Evolutionary conservation across 2,329 filamentous ascomycete species (phyloP).

Genomic region (Herpotrichia juniperi): DNA sequence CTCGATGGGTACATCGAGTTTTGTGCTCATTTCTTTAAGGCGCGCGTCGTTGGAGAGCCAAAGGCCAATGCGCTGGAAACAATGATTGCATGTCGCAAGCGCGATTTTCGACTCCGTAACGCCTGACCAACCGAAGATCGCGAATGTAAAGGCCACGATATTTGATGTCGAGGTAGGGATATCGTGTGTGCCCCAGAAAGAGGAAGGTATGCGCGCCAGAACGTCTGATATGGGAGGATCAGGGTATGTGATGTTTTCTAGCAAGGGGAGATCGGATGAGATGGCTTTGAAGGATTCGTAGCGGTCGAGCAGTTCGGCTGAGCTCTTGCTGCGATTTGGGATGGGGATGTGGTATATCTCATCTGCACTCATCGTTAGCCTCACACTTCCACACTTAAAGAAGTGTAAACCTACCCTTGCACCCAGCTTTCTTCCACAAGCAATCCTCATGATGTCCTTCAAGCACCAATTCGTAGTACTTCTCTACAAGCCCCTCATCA

Average conservation of each 20-base stretch:
- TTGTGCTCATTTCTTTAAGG: constrained; percentile 41
- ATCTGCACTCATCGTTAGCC: constrained; percentile 46
- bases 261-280: constrained; percentile 36
- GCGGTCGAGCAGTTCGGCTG: constrained; percentile 45
- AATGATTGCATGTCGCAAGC: constrained; percentile 81
- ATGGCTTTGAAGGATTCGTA: constrained; percentile 47
- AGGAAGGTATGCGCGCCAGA: constrained; percentile 27
- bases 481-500: constrained; percentile 72
- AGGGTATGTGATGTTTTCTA: constrained; percentile 41
- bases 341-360: constrained; percentile 67
- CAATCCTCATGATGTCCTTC: constrained; percentile 80
- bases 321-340: constrained; percentile 43
- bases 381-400: constrained; percentile 9
- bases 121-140: constrained; percentile 58
- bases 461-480: constrained; percentile 75
- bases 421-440: constrained; percentile 85
- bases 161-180: constrained; percentile 27
- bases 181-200: constrained; percentile 26
- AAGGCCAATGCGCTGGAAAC: constrained; percentile 84
- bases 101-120: constrained; percentile 68
- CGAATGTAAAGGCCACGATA: constrained; percentile 37
- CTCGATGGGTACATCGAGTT: constrained; percentile 35
- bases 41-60: constrained; percentile 75
- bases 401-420: constrained; percentile 67
- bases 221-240: constrained; percentile 32